Percentiles rank a stretch among this genome's conserved stretches.
Evolutionary conservation across 169 alveolate genomes (phyloP).

Genomic region (Eimeria zaria): DNA sequence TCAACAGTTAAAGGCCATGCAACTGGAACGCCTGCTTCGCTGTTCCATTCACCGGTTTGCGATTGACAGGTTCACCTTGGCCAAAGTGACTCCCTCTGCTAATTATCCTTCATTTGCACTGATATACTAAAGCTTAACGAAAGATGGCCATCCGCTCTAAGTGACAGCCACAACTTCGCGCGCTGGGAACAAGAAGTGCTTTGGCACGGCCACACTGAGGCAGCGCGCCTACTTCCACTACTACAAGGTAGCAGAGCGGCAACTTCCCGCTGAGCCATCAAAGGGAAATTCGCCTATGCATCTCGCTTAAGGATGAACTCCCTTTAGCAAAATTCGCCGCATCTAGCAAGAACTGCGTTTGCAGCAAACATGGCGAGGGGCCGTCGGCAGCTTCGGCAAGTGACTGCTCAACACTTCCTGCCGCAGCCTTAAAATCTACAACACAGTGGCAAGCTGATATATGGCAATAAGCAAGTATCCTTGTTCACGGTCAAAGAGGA

Average conservation of each 20-base stretch:
- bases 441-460: neutral
- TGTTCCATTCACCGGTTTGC: neutral
- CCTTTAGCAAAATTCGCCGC: neutral
- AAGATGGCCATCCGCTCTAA: neutral
- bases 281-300: neutral
- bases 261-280: neutral
- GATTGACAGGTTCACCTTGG: neutral
- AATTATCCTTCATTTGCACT: neutral
- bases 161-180: neutral
- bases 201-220: neutral
- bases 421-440: neutral
- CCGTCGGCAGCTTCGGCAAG: neutral
- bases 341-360: neutral
- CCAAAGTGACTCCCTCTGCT: neutral
- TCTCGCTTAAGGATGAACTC: neutral
- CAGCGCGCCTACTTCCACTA: neutral
- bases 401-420: neutral
- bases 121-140: neutral
- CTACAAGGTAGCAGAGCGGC: neutral
- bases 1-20: neutral
- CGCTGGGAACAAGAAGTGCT: neutral
- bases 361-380: neutral
- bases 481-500: neutral
- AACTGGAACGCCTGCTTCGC: neutral
- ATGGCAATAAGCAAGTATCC: neutral